Evolutionary conservation across 345 rosid species (phyloP).

Genomic region (Physaria fendleri): DNA sequence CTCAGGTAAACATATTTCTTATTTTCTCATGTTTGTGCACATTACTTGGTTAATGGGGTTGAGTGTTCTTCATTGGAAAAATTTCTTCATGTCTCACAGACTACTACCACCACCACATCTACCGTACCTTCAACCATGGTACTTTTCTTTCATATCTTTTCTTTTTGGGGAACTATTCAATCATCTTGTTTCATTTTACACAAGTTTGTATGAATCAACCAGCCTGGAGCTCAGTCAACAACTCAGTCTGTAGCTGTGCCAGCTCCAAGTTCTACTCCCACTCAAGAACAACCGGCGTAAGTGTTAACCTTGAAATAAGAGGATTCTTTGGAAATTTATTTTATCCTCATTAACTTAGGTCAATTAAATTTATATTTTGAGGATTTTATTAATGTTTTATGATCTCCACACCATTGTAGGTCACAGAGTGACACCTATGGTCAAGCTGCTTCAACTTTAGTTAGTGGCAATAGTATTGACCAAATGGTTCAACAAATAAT

Average conservation of each 20-base stretch:
- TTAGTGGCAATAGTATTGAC: conserved; percentile 63
- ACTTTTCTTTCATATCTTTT: neutral
- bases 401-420: conserved; percentile 26
- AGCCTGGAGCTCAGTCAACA: conserved; percentile 14
- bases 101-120: conserved; percentile 37
- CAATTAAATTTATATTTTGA: neutral
- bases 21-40: neutral
- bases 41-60: neutral
- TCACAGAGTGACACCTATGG: conserved; percentile 47
- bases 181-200: conserved; percentile 2
- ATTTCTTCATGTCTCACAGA: conserved; percentile 35
- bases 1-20: conserved; percentile 39
- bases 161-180: neutral
- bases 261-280: conserved; percentile 32
- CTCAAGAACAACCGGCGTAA: conserved; percentile 42
- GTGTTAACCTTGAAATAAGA: conserved; percentile 17
- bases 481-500: conserved; percentile 72
- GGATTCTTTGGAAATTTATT: neutral
- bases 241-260: conserved; percentile 33
- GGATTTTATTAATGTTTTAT: neutral
- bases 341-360: neutral
- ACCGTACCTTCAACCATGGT: conserved; percentile 32
- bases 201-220: neutral
- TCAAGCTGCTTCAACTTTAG: conserved; percentile 86
- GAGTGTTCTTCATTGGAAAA: neutral